Conservation (phyloP, 164 flowering plant genomes). For the Dillenia turbinata region DNA sequence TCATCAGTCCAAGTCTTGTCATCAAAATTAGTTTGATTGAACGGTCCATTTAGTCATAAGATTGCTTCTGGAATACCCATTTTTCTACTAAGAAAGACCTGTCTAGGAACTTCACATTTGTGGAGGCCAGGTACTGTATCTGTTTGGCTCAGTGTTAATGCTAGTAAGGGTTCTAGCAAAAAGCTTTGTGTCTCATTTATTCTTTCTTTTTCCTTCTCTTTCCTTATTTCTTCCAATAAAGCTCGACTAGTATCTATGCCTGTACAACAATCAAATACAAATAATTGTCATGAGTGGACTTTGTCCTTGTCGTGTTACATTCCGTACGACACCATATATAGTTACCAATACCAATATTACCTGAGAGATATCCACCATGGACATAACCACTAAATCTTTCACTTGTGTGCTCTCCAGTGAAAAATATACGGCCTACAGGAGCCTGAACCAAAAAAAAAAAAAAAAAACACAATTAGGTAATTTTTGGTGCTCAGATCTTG, state of each 20-base stretch:
- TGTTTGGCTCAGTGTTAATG: conserved; percentile 44
- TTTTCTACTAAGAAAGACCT: conserved; percentile 43
- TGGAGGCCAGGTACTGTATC: conserved; percentile 49
- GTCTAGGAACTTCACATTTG: conserved; percentile 60
- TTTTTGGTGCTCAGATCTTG: too few species aligned
- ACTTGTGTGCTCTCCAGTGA: conserved; percentile 88
- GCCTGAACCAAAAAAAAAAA: conserved; percentile 43
- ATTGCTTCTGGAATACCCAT: conserved; percentile 57
- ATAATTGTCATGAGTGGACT: background rate
- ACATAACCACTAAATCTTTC: conserved; percentile 87
- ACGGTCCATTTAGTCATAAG: conserved; percentile 47
- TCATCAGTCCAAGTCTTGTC: background rate
- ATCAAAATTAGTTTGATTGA: conserved; percentile 2
- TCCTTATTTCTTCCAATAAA: conserved; percentile 53
- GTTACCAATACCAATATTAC: conserved; percentile 21
- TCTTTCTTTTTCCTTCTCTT: conserved; percentile 25
- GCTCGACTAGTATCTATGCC: conserved; percentile 69
- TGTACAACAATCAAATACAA: conserved; percentile 12
- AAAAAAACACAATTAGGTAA: background rate
- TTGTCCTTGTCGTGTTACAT: too few species aligned
- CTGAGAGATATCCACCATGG: conserved; percentile 89
- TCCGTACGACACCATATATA: background rate
- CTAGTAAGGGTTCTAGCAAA: conserved; percentile 53
- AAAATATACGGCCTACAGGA: conserved; percentile 71
- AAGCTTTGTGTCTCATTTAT: conserved; percentile 24